Evolutionary conservation across 2,329 filamentous ascomycete genomes (phyloP).

Genomic region (Cytospora piceae): DNA sequence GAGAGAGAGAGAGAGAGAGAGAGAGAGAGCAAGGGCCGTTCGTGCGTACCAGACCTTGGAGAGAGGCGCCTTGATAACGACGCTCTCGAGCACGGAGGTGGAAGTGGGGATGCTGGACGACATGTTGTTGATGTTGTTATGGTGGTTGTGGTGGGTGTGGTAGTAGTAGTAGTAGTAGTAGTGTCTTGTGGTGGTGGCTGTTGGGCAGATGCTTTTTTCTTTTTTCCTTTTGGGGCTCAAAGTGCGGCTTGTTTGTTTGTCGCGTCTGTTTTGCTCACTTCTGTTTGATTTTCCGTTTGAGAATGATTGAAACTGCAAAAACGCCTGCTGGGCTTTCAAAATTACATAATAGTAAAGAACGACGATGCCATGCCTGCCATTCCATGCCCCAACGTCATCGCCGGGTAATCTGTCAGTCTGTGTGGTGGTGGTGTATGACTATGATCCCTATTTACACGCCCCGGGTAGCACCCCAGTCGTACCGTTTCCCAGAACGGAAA

Average conservation of each 20-base stretch:
- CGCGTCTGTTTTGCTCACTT: neutral
- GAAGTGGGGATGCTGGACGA: slow-evolving; percentile 61
- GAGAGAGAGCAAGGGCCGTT: neutral
- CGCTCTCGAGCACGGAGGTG: slow-evolving; percentile 67
- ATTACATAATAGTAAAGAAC: neutral
- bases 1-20: neutral
- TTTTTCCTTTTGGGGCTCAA: neutral
- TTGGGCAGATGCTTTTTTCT: neutral
- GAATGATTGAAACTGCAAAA: neutral
- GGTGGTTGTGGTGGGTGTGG: neutral
- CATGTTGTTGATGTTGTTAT: slow-evolving; percentile 6
- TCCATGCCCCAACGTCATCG: neutral
- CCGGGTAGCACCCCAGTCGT: neutral
- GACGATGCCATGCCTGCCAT: neutral
- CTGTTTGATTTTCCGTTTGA: neutral
- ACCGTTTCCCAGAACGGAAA: slow-evolving; percentile 10
- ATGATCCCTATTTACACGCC: neutral
- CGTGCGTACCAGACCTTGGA: slow-evolving; percentile 60
- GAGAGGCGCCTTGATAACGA: slow-evolving; percentile 70
- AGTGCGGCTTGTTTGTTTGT: neutral
- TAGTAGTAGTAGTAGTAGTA: neutral
- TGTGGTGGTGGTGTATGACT: neutral
- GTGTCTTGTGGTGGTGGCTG: neutral
- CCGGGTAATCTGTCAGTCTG: neutral
- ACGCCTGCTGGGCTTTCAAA: neutral